Evolutionary conservation across 2,329 filamentous ascomycete genomes (phyloP).

Genomic region (Pseudocercospora eumusae): DNA sequence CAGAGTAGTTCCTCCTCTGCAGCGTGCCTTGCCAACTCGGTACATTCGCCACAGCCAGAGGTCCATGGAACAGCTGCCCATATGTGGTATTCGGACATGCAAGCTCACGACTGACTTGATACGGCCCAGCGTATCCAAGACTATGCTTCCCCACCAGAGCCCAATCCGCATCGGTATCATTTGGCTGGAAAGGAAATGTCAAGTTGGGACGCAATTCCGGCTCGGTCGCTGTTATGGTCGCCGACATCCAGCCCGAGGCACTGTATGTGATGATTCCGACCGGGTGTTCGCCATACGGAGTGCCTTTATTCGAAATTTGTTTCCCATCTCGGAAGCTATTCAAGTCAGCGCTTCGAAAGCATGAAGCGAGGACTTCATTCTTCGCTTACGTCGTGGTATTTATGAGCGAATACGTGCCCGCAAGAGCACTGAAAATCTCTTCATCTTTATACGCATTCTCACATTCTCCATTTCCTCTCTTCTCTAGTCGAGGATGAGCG

Average conservation of each 20-base stretch:
- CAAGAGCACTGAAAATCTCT: conserved; percentile 15
- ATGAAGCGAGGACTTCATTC: not conserved
- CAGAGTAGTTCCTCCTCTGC: conserved; percentile 21
- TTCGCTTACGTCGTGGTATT: conserved; percentile 16
- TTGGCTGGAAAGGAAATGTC: conserved; percentile 18
- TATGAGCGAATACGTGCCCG: conserved; percentile 18
- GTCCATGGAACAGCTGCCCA: conserved; percentile 21
- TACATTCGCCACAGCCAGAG: conserved; percentile 21
- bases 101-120: conserved; percentile 12
- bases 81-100: conserved; percentile 11
- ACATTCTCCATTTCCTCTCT: not conserved
- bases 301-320: conserved; percentile 14
- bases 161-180: conserved; percentile 16
- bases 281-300: conserved; percentile 13
- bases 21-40: conserved; percentile 9
- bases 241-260: conserved; percentile 18
- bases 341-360: not conserved
- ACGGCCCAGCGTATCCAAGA: conserved; percentile 15
- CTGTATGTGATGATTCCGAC: conserved; percentile 23
- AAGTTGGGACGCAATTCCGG: conserved; percentile 18
- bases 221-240: conserved; percentile 19
- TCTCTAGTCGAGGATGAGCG: not conserved
- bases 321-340: conserved; percentile 9
- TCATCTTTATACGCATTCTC: conserved; percentile 4
- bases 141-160: conserved; percentile 20